Percentiles rank a stretch among this genome's conserved stretches.
These are phyloP conservation scores for Nasturtium officinale DNA, from an alignment of 345 rosid species.

Conservation along the genomic window DNA sequence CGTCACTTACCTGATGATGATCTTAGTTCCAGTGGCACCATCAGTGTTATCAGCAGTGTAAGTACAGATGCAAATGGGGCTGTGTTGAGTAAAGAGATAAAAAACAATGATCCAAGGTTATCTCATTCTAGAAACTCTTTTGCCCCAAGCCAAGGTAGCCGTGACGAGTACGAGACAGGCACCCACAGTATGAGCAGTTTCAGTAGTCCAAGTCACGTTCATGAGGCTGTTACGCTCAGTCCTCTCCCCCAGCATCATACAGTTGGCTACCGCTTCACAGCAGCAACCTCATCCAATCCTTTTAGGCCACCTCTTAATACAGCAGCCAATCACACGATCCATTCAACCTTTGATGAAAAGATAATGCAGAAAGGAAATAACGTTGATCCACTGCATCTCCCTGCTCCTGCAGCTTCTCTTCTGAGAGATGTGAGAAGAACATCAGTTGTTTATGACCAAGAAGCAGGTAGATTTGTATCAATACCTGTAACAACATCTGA, in stretches of 20 bases:
- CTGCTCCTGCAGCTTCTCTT: conserved; percentile 80
- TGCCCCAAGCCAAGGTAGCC: conserved; percentile 89
- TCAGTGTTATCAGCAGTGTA: conserved; percentile 80
- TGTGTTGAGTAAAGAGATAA: conserved; percentile 58
- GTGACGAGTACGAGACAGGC: conserved; percentile 82
- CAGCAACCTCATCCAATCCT: conserved; percentile 39
- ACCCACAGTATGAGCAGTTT: conserved; percentile 85
- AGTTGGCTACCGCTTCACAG: conserved; percentile 46
- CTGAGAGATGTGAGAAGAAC: conserved; percentile 86
- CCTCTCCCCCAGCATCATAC: conserved; percentile 76
- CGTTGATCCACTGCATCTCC: conserved; percentile 60
- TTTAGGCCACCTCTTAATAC: conserved; percentile 55
- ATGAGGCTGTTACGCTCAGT: conserved; percentile 77
- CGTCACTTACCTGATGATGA: conserved; percentile 64
- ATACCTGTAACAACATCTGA: conserved; percentile 77
- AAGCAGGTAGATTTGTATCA: conserved; percentile 89
- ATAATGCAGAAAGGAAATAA: conserved; percentile 58
- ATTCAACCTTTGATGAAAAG: conserved; percentile 58
- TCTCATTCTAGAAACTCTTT: conserved; percentile 62
- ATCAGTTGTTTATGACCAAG: conserved; percentile 93
- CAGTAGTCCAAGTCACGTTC: conserved; percentile 88
- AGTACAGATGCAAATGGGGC: conserved; percentile 59
- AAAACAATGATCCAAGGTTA: conserved; percentile 54
- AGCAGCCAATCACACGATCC: conserved; percentile 45
- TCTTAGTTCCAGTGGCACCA: conserved; percentile 76